Evolutionary conservation across 2,329 filamentous ascomycete genomes (phyloP), one percentile per base, ranked within the genome.

Genomic region (Aspergillus brunneoviolaceus): DNA sequence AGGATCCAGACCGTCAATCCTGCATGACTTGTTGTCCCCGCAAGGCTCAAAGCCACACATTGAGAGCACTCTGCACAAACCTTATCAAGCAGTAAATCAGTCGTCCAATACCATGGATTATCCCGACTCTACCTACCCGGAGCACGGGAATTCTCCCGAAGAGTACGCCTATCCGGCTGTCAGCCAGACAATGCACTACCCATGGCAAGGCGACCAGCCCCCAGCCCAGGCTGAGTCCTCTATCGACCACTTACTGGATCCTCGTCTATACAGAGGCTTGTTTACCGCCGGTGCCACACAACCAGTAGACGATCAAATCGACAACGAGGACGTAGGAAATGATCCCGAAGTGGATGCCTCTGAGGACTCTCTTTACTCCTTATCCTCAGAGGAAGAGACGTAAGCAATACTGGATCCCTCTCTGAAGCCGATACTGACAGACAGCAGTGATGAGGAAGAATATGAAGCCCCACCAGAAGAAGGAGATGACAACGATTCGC

Each of bases 81-180:
- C 35, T 29, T 49, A 49, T 29, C 25, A 48, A 25, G 7, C 29
- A 55, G 23, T 31, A 33, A 42, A n/a, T 35, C 48, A 49, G 14
- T 12, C n/a, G 25, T 29, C 47, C 21, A 48, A 29, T 42, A 65
- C 60, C 42, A 69, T 69, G 68, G 68, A 69, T 16, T 64, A 65
- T 47, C 51, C 62, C 27, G 62, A 65, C 25, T 52, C 55, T 10
- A 45, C 60, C 35, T 53, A 56, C 10, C 21, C 58, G 21, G 60
- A 59, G 33, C 64, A 57, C 19, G 51, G 55, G 23, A 29, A 62
- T 54, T 59, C 64, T 4, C 47, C 61, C 5, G 67, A 70, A 59
- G 64, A 72, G 33, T 63, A 66, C 23, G 57, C 51, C 35, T 76
- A 76, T 59, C 72, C 74, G 10, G 72, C 74, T 53, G 70, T 74